Base-by-base conservation (phyloP, 2,329 filamentous ascomycete species). In the Trichoderma simmonsii region DNA sequence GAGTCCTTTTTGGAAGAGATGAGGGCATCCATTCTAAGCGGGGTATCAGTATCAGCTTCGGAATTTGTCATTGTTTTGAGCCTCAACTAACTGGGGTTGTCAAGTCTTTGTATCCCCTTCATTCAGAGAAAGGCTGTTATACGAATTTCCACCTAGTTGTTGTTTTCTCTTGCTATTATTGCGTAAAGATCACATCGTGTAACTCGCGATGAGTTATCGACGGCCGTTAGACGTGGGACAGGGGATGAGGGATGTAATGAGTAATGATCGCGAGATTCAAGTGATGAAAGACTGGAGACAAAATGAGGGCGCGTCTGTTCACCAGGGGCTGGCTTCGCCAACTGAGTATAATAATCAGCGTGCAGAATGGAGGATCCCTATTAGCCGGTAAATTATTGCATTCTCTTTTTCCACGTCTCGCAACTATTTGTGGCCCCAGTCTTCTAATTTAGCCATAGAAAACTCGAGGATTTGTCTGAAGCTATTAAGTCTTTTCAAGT, bases 201-300 rank as follows among this genome's bases (percentile, higher is more conserved):
- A 54, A 12, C 14, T 28, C 39, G 15, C 8, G 21, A 70, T 70
- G 67, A 21, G n/a, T 61, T 36, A 21, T 18, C 39, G 67, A 21
- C 57, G 57, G 18, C 67, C 57, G 28, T 43, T 62, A 21, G 67
- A 61, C 3, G 67, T 70, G 36, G 57, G 67, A 21, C 67, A 70
- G 57, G 67, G 57, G 39, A 70, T 70, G 67, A 34, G 56, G 56
- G 39, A 54, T 34, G 43, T 70, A 4, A 54, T 70, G 67, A 62
- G 6, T 26, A 30, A 61, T 70, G 57, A n/a, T 9, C 57, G 39
- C 6, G 67, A 70, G 18, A 70, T 70, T 11, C 67, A 70, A 24
- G 57, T 70, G 4, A 70, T 70, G 67, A 62, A 70, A 28, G 67
- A 70, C 36, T 70, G 67, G 67, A 51, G 67, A 28, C 57, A 70